Conservation (phyloP, 441 rosid species). For the Bruguiera hainesii region DNA sequence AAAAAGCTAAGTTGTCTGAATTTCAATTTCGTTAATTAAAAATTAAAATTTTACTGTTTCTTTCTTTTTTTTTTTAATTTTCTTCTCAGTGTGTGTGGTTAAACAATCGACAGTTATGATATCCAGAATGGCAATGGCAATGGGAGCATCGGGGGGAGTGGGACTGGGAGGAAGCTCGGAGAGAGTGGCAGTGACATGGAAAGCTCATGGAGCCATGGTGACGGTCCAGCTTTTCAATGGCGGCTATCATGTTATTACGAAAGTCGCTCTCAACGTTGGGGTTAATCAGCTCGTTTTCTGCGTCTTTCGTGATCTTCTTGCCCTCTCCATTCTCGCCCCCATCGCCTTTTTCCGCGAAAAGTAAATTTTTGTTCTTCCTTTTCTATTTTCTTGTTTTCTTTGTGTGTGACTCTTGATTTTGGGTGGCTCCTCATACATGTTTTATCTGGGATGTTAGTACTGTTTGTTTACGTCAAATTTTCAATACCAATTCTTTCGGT, state of each 20-base stretch:
- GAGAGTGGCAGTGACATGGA: constrained; percentile 44
- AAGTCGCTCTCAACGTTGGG: constrained; percentile 89
- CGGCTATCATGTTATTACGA: constrained; percentile 94
- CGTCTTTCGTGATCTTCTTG: constrained; percentile 85
- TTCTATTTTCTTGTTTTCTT: not conserved
- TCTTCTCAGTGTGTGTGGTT: too few species aligned
- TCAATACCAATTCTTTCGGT: too few species aligned
- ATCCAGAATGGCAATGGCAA: not conserved
- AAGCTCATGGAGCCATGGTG: constrained; percentile 80
- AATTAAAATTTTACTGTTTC: too few species aligned
- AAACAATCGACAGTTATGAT: too few species aligned
- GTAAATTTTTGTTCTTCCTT: constrained; percentile 28
- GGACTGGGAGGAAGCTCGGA: constrained; percentile 26
- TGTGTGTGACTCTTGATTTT: not conserved
- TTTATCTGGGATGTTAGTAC: not conserved
- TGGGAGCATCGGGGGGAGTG: constrained; percentile 14
- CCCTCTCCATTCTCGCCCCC: constrained; percentile 84
- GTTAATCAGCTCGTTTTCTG: constrained; percentile 96
- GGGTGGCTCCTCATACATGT: not conserved
- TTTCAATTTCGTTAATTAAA: too few species aligned
- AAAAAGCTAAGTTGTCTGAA: too few species aligned
- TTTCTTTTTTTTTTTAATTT: too few species aligned
- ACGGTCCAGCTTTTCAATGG: constrained; percentile 79
- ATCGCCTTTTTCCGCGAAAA: constrained; percentile 79
- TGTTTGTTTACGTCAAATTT: not conserved